A percentile compares a stretch with the other conserved stretches of the same genome.
Conservation (phyloP, 2,329 filamentous ascomycete species). For the Sclerotinia sclerotiorum region DNA sequence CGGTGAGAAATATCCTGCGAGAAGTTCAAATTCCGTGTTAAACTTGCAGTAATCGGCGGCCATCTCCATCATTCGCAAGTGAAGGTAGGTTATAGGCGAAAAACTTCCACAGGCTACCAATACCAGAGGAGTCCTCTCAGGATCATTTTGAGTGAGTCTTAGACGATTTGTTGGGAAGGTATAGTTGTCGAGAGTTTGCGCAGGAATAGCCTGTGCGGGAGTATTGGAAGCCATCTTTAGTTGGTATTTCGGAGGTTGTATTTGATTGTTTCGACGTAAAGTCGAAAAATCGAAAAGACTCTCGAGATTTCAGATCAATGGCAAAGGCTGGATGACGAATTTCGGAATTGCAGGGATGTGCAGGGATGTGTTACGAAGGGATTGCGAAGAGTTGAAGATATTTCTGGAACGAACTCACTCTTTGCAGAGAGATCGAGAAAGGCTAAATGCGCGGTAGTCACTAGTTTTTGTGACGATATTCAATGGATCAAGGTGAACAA, state of each 20-base stretch:
- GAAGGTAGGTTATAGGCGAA: constrained; percentile 72
- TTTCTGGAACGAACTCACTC: neutral
- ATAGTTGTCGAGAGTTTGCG: constrained; percentile 46
- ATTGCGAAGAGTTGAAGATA: constrained; percentile 17
- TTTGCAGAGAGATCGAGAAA: constrained; percentile 7
- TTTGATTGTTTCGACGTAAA: neutral
- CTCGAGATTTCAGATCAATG: neutral
- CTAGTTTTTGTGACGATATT: neutral
- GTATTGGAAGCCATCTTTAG: constrained; percentile 27
- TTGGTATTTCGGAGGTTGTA: neutral
- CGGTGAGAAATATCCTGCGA: constrained; percentile 84
- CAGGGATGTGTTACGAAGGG: neutral
- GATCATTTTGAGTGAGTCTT: constrained; percentile 54
- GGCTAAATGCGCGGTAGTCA: neutral
- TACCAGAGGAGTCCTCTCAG: constrained; percentile 60
- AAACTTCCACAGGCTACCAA: constrained; percentile 71
- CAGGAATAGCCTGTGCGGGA: constrained; percentile 26
- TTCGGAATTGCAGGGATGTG: constrained; percentile 17
- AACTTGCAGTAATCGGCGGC: constrained; percentile 67
- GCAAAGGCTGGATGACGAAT: constrained; percentile 22
- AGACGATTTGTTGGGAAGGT: constrained; percentile 61
- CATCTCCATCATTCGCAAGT: constrained; percentile 87
- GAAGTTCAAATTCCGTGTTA: constrained; percentile 75
- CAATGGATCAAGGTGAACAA: neutral
- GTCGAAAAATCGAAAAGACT: neutral